Percentiles rank a stretch among this genome's conserved stretches.
phyloP scores from a whole-genome alignment of 805 yeast species.

The Kregervanrija fluxuum region DNA sequence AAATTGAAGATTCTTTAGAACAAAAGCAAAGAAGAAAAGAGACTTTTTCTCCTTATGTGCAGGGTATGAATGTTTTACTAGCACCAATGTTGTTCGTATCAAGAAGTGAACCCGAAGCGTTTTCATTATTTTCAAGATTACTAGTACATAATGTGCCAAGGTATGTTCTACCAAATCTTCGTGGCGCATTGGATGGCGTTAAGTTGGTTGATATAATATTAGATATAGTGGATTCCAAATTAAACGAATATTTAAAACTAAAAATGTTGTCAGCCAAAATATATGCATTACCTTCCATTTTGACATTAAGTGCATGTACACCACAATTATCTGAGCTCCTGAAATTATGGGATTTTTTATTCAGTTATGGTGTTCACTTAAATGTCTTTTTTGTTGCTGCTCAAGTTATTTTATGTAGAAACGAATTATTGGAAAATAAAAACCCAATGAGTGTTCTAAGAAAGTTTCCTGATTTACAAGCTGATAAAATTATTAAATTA shows the following conservation, averaged over 20 bases:
- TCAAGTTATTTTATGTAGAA: constrained; percentile 65
- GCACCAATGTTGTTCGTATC: constrained; percentile 78
- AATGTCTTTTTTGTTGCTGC: constrained; percentile 80
- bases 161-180: constrained; percentile 67
- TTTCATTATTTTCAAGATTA: constrained; percentile 57
- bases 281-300: constrained; percentile 76
- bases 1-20: constrained; percentile 14
- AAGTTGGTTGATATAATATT: constrained; percentile 68
- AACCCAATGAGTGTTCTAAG: constrained; percentile 74
- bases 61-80: constrained; percentile 80
- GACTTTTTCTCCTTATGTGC: constrained; percentile 60
- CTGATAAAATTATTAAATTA: constrained; percentile 67
- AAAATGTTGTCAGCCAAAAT: constrained; percentile 74
- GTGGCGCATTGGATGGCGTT: constrained; percentile 76
- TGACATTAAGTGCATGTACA: constrained; percentile 83
- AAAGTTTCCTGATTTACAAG: constrained; percentile 64
- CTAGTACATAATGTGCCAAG: constrained; percentile 63
- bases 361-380: constrained; percentile 88
- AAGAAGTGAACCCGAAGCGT: constrained; percentile 82
- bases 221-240: constrained; percentile 63
- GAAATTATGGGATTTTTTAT: constrained; percentile 81
- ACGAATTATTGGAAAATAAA: constrained; percentile 45
- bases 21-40: background rate
- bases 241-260: constrained; percentile 50
- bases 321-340: constrained; percentile 74